These are phyloP conservation scores for Anethum foeniculum DNA, from an alignment of 140 eudicot species.

Conservation along the genomic window DNA sequence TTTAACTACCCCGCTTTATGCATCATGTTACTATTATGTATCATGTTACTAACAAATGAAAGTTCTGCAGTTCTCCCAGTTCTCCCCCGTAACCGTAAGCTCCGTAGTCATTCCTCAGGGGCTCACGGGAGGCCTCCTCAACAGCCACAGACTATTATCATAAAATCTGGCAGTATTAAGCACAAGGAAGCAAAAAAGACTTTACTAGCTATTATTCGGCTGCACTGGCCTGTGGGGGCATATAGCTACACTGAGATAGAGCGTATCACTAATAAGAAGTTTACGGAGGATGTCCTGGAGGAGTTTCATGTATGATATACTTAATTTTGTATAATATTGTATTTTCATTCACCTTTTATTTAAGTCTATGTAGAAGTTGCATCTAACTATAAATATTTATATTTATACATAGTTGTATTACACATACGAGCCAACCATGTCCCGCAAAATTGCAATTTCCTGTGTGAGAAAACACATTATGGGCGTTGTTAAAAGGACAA, in stretches of 20 bases:
- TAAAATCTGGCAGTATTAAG: background rate
- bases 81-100: background rate
- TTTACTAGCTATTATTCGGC: slow-evolving; percentile 5
- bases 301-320: background rate
- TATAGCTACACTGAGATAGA: slow-evolving; percentile 2
- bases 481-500: slow-evolving; percentile 1
- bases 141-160: background rate
- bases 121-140: slow-evolving; percentile 2
- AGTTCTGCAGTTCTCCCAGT: background rate
- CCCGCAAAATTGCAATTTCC: slow-evolving; percentile 4
- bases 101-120: slow-evolving; percentile 1
- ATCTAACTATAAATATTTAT: background rate
- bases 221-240: slow-evolving; percentile 2
- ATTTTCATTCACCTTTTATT: background rate
- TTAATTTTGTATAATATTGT: background rate
- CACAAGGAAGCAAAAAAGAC: slow-evolving; percentile 6
- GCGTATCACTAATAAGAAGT: slow-evolving; percentile 1
- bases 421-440: background rate
- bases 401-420: background rate
- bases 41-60: background rate
- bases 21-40: background rate
- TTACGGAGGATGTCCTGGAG: background rate
- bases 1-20: background rate
- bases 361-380: background rate
- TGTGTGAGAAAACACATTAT: slow-evolving; percentile 1